Evolutionary conservation across 176 grass and related monocot genomes (phyloP).

Genomic region (Dendrocalamus sinicus): DNA sequence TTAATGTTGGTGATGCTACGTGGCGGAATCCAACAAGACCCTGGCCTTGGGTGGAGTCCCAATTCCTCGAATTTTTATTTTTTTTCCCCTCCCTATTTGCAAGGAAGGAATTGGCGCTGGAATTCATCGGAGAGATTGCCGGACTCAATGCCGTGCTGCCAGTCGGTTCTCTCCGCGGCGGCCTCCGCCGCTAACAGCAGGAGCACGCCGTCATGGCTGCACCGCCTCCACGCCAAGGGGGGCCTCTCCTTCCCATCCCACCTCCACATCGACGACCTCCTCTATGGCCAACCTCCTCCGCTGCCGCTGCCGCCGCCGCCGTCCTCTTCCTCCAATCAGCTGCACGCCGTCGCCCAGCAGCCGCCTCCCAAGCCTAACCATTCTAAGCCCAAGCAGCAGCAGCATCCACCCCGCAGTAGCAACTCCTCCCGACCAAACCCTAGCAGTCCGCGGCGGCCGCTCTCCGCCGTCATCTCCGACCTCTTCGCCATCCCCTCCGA

Average conservation of each 20-base stretch:
- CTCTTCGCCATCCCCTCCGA: constrained; percentile 66
- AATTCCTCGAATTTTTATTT: too few relatives aligned
- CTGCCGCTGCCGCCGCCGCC: constrained; percentile 26
- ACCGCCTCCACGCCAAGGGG: constrained; percentile 72
- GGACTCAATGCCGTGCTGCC: constrained; percentile 55
- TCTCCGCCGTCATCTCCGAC: constrained; percentile 55
- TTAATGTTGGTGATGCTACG: too few relatives aligned
- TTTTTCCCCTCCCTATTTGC: not conserved
- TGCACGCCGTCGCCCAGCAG: not conserved
- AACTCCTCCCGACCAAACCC: constrained; percentile 48
- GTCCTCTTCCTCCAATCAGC: constrained; percentile 24
- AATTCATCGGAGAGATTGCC: not conserved
- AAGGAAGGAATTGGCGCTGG: not conserved
- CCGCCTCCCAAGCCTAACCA: constrained; percentile 16
- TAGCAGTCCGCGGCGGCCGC: constrained; percentile 28
- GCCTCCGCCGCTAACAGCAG: constrained; percentile 38
- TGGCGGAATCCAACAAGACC: too few relatives aligned
- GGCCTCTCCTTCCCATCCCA: constrained; percentile 63
- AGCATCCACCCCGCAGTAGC: constrained; percentile 23
- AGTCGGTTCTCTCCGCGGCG: constrained; percentile 44
- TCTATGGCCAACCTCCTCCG: constrained; percentile 41
- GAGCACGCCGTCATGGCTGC: constrained; percentile 65
- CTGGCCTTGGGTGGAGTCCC: too few relatives aligned
- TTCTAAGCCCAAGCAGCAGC: not conserved
- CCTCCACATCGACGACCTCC: constrained; percentile 63